These are phyloP conservation scores for Neolentinus lepideus DNA, from an alignment of 1,284 basidiomycete genomes.

Conservation along the genomic window DNA sequence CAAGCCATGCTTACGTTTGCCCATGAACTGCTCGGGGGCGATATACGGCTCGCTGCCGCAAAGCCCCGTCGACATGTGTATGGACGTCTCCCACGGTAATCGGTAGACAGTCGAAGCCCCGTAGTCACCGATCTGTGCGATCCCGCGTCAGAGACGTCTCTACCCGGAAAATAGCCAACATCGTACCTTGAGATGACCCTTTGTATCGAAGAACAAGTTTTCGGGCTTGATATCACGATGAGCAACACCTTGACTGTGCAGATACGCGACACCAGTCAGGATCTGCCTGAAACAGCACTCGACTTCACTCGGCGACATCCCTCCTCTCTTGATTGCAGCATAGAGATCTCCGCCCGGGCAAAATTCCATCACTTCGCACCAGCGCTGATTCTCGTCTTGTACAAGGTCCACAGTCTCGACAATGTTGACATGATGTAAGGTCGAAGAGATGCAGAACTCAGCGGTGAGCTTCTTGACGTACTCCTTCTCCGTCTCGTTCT, in stretches of 20 bases:
- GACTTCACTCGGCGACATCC: conserved; percentile 91
- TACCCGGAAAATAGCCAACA: not conserved
- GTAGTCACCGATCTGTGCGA: conserved; percentile 87
- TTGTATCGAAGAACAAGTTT: conserved; percentile 90
- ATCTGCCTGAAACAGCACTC: conserved; percentile 99
- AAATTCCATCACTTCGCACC: conserved; percentile 99
- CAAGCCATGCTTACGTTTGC: conserved; percentile 73
- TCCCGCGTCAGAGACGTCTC: conserved; percentile 5
- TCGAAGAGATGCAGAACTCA: conserved; percentile 98
- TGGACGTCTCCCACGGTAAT: conserved; percentile 95
- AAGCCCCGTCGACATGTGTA: conserved; percentile 94
- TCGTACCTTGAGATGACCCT: conserved; percentile 86
- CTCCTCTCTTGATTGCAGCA: conserved; percentile 95
- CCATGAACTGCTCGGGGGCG: conserved; percentile 94
- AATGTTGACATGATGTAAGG: conserved; percentile 92
- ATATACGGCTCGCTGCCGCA: conserved; percentile 99
- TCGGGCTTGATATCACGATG: conserved; percentile 99
- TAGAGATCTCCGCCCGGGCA: conserved; percentile 97
- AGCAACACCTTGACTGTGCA: conserved; percentile 94
- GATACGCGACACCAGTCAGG: conserved; percentile 80
- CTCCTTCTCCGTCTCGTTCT: conserved; percentile 98
- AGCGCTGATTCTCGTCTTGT: conserved; percentile 92
- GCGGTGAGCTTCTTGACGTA: conserved; percentile 99
- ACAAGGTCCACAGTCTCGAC: conserved; percentile 99
- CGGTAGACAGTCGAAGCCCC: conserved; percentile 98